Conservation (phyloP, 805 yeast genomes). For the Lipomyces oligophaga region DNA sequence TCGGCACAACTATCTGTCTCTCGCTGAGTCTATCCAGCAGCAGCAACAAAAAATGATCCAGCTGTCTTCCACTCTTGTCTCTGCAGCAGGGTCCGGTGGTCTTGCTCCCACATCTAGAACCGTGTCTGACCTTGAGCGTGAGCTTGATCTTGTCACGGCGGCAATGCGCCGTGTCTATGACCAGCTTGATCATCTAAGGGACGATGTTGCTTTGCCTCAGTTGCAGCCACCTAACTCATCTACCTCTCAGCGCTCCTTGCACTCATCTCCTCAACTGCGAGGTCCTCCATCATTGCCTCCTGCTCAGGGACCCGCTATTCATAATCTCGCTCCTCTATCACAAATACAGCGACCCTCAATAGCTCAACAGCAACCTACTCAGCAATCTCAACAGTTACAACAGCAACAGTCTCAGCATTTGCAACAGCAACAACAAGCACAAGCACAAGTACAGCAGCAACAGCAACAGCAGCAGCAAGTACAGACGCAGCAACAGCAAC, state of each 20-base stretch:
- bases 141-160: slow-evolving; percentile 15
- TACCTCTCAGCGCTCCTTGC: background rate
- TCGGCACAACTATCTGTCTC: no score
- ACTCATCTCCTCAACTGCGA: background rate
- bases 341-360: slow-evolving; percentile 4
- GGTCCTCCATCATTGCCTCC: background rate
- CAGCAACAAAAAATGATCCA: no score
- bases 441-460: slow-evolving; percentile 4
- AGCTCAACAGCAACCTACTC: slow-evolving; percentile 1
- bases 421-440: slow-evolving; percentile 12
- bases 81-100: slow-evolving; percentile 3
- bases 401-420: slow-evolving; percentile 8
- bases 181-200: background rate
- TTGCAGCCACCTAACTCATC: background rate
- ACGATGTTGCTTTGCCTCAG: background rate
- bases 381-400: slow-evolving; percentile 3
- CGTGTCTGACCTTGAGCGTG: slow-evolving; percentile 18
- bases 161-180: slow-evolving; percentile 8
- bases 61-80: no score
- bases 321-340: background rate
- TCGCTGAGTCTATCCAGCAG: no score
- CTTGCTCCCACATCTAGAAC: slow-evolving; percentile 3
- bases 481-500: slow-evolving; percentile 1
- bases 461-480: slow-evolving; percentile 10
- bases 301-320: background rate